Conservation (phyloP, 768 basidiomycete genomes). For the Termitomyces sp. region DNA sequence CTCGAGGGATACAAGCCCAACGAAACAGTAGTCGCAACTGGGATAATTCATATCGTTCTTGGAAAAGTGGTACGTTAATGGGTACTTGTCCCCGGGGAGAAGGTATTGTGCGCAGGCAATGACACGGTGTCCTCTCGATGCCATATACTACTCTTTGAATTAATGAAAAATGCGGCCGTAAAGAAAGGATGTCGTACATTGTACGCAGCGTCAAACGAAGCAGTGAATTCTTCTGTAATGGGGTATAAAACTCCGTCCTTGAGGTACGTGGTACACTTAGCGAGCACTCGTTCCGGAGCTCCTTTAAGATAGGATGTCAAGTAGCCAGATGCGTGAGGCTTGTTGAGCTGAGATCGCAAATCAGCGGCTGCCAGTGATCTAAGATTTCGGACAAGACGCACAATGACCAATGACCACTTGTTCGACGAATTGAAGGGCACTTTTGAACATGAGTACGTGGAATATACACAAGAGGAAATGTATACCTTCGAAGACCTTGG, state of each 20-base stretch:
- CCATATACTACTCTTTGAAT: conserved; percentile 52
- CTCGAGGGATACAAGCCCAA: conserved; percentile 60
- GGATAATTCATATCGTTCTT: conserved; percentile 52
- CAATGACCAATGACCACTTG: conserved; percentile 70
- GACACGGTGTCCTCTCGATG: conserved; percentile 68
- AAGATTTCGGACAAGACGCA: conserved; percentile 22
- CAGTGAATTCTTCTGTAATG: conserved; percentile 51
- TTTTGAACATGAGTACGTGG: conserved; percentile 4
- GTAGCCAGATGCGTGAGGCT: conserved; percentile 41
- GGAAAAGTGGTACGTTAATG: conserved; percentile 43
- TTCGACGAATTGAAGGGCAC: conserved; percentile 72
- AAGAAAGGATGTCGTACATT: conserved; percentile 31
- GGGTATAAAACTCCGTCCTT: conserved; percentile 41
- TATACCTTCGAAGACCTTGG: conserved; percentile 58
- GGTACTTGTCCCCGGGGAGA: conserved; percentile 44
- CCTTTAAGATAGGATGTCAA: conserved; percentile 61
- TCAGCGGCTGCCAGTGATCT: conserved; percentile 1
- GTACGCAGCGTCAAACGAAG: conserved; percentile 54
- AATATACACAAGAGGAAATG: not conserved
- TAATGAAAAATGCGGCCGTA: not conserved
- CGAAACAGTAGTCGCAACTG: conserved; percentile 51
- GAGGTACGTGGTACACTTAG: conserved; percentile 56
- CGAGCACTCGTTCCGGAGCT: conserved; percentile 63
- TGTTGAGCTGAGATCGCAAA: conserved; percentile 38
- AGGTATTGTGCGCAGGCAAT: conserved; percentile 66